These are phyloP conservation scores for Candida krabiensis DNA, from an alignment of 805 yeast species.

Conservation along the genomic window DNA sequence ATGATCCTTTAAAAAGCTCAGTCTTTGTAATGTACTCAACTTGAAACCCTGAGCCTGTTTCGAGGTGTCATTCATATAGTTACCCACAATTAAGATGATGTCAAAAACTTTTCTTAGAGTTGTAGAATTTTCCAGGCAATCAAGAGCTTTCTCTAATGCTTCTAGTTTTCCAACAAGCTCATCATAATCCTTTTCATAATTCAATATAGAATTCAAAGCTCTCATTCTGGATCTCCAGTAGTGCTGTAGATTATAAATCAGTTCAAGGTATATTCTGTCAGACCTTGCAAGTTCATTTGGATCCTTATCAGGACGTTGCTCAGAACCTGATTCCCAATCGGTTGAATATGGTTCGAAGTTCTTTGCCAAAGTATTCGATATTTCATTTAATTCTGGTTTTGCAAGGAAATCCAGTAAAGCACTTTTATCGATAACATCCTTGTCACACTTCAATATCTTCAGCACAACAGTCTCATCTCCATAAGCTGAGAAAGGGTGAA, in stretches of 20 bases:
- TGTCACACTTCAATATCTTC: constrained; percentile 76
- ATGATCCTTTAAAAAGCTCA: constrained; percentile 88
- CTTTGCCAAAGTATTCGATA: constrained; percentile 67
- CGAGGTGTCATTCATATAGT: constrained; percentile 91
- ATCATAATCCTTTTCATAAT: constrained; percentile 75
- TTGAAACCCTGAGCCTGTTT: constrained; percentile 94
- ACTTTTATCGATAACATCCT: constrained; percentile 62
- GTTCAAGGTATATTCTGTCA: constrained; percentile 79
- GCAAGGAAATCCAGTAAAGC: constrained; percentile 84
- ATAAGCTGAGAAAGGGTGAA: constrained; percentile 69
- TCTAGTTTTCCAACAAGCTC: constrained; percentile 69
- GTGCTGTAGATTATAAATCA: constrained; percentile 77
- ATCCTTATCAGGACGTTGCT: constrained; percentile 60
- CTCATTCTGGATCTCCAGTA: constrained; percentile 94
- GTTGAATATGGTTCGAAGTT: constrained; percentile 79
- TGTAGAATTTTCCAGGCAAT: constrained; percentile 61
- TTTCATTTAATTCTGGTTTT: constrained; percentile 71
- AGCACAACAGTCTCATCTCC: constrained; percentile 64
- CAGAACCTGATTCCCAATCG: constrained; percentile 53
- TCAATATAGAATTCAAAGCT: constrained; percentile 68
- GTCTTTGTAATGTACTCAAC: constrained; percentile 82
- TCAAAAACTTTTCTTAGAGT: constrained; percentile 73
- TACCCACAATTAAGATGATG: constrained; percentile 87
- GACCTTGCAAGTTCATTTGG: constrained; percentile 79
- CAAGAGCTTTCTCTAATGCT: constrained; percentile 70